Evolutionary conservation across 2,329 filamentous ascomycete species (phyloP).

Genomic region (Magnaporthiopsis rhizophila): DNA sequence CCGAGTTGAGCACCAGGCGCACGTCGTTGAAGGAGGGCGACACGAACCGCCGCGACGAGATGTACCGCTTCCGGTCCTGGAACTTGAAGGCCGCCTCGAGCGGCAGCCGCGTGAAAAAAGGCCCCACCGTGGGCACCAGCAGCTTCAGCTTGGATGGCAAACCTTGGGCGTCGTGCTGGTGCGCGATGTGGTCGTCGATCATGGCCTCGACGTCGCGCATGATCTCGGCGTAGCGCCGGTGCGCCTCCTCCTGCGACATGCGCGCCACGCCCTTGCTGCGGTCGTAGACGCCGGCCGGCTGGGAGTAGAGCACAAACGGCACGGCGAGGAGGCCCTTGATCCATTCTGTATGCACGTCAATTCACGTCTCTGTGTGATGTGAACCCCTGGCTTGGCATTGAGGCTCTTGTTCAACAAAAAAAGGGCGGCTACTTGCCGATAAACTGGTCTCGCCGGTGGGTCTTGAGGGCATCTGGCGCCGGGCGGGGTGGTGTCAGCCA

Average conservation of each 20-base stretch:
- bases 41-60: conserved; percentile 86
- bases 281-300: conserved; percentile 82
- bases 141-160: conserved; percentile 86
- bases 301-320: conserved; percentile 92
- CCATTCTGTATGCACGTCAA: conserved; percentile 57
- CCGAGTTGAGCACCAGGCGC: conserved; percentile 85
- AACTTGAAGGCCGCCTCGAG: conserved; percentile 86
- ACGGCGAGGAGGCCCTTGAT: conserved; percentile 92
- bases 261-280: conserved; percentile 49
- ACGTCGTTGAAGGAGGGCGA: conserved; percentile 97
- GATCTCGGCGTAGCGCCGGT: conserved; percentile 87
- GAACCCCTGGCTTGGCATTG: no score
- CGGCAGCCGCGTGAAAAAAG: conserved; percentile 82
- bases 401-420: no score
- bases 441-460: conserved; percentile 84
- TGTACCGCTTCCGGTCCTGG: conserved; percentile 78
- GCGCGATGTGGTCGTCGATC: conserved; percentile 81
- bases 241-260: conserved; percentile 74
- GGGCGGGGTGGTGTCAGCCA: background rate
- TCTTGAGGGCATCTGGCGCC: conserved; percentile 53
- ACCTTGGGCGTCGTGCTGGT: conserved; percentile 56
- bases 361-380: no score
- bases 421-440: conserved; percentile 39
- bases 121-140: conserved; percentile 83
- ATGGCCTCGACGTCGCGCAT: conserved; percentile 88